These are phyloP conservation scores for Cardamine chenopodiifolia DNA, from an alignment of 345 rosid genomes.

Conservation along the genomic window DNA sequence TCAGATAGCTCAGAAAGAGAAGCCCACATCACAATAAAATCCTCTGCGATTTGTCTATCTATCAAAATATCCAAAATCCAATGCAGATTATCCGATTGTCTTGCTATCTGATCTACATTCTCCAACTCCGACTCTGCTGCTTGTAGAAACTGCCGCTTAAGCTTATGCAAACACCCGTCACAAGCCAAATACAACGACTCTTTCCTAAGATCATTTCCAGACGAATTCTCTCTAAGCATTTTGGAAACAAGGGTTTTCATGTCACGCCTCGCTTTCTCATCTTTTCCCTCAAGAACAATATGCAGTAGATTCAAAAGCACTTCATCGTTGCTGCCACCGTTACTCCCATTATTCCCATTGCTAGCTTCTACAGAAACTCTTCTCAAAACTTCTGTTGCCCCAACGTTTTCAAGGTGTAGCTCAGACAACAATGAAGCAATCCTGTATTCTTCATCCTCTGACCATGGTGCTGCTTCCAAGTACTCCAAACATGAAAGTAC, in stretches of 20 bases:
- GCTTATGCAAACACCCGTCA: slow-evolving; percentile 77
- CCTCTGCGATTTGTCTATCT: slow-evolving; percentile 93
- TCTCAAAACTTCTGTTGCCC: slow-evolving; percentile 90
- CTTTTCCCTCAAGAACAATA: slow-evolving; percentile 95
- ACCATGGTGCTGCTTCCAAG: slow-evolving; percentile 99
- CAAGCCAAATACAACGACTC: slow-evolving; percentile 89
- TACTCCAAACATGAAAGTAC: slow-evolving; percentile 93
- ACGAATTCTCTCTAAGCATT: slow-evolving; percentile 95
- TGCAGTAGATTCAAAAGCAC: slow-evolving; percentile 85
- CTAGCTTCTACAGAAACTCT: slow-evolving; percentile 78
- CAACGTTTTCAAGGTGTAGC: slow-evolving; percentile 87
- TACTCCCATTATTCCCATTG: slow-evolving; percentile 49
- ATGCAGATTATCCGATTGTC: slow-evolving; percentile 93
- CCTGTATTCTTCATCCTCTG: slow-evolving; percentile 95
- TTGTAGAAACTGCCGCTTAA: slow-evolving; percentile 58
- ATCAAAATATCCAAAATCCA: slow-evolving; percentile 95
- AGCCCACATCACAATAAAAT: slow-evolving; percentile 84
- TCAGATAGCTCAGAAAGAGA: slow-evolving; percentile 76
- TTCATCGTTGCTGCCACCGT: slow-evolving; percentile 54
- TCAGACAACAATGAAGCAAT: slow-evolving; percentile 83
- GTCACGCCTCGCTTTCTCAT: slow-evolving; percentile 97
- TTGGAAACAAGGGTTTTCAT: slow-evolving; percentile 91
- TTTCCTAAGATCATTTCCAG: slow-evolving; percentile 81
- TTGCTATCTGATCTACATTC: slow-evolving; percentile 74
- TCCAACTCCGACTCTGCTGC: slow-evolving; percentile 69